A percentile compares a stretch with the other conserved stretches of the same genome.
Conservation (phyloP, 129 eudicot genomes). For the Saposhnikovia divaricata region DNA sequence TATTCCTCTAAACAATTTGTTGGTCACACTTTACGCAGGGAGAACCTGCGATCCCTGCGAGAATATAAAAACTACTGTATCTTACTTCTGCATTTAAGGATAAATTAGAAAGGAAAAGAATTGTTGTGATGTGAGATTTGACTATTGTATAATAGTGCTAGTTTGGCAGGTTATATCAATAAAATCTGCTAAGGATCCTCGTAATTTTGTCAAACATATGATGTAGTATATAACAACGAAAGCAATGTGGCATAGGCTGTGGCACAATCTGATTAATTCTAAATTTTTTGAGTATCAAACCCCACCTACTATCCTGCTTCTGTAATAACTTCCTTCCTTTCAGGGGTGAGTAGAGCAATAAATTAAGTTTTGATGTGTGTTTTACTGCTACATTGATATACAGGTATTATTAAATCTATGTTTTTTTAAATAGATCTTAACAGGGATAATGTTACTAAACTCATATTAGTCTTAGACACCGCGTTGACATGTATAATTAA, state of each 20-base stretch:
- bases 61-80: not conserved
- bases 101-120: not conserved
- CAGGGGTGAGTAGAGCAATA: not conserved
- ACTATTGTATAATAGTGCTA: not conserved
- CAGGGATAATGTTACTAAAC: not conserved
- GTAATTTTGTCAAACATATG: not conserved
- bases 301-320: not conserved
- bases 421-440: not conserved
- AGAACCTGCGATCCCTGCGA: not conserved
- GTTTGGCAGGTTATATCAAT: not conserved
- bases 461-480: not conserved
- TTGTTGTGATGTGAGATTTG: not conserved
- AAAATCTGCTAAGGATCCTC: not conserved
- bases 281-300: not conserved
- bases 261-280: constrained; percentile 1
- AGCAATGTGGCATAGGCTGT: not conserved
- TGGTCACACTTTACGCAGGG: not conserved
- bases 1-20: not conserved
- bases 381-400: not conserved
- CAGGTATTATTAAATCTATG: not conserved
- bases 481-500: not conserved
- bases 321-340: not conserved
- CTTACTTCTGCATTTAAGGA: not conserved
- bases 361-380: not conserved
- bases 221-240: not conserved